Evolutionary conservation across 2,329 filamentous ascomycete species (phyloP).

Genomic region (Neofusicoccum parvum): DNA sequence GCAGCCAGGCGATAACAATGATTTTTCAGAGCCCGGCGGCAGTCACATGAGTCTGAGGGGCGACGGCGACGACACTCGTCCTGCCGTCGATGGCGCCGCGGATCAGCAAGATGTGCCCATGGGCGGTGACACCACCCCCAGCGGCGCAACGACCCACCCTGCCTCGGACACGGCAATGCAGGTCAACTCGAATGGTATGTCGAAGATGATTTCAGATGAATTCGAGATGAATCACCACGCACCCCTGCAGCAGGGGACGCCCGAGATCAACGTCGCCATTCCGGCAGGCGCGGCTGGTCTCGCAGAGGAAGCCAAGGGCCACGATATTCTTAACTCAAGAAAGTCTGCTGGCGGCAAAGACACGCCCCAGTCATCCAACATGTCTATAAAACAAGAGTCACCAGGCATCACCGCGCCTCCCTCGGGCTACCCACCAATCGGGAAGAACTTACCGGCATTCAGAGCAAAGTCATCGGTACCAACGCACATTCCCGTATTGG

Average conservation of each 20-base stretch:
- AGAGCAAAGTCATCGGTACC: conserved; percentile 81
- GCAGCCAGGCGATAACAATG: conserved; percentile 40
- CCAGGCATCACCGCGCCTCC: conserved; percentile 15
- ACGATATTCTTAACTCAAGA: not conserved
- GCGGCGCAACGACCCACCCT: not conserved
- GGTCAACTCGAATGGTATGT: conserved; percentile 22
- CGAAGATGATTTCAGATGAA: conserved; percentile 12
- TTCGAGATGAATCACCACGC: conserved; percentile 13
- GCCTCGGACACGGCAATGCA: not conserved
- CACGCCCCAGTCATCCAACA: conserved; percentile 10
- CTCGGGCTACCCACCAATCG: conserved; percentile 53
- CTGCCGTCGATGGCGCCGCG: conserved; percentile 2
- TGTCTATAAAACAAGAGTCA: conserved; percentile 19
- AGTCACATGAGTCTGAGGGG: conserved; percentile 36
- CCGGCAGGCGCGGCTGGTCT: not conserved
- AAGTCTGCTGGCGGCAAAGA: not conserved
- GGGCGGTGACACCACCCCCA: not conserved
- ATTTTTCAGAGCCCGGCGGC: conserved; percentile 38
- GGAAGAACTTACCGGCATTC: conserved; percentile 18
- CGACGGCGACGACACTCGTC: conserved; percentile 30
- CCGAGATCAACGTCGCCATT: conserved; percentile 10
- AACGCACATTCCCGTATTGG: conserved; percentile 66
- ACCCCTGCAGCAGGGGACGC: conserved; percentile 1
- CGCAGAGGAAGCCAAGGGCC: not conserved
- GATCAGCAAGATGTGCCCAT: conserved; percentile 13